phyloP scores from a whole-genome alignment of 2,329 filamentous ascomycete genomes.

The Parastagonospora nodorum region DNA sequence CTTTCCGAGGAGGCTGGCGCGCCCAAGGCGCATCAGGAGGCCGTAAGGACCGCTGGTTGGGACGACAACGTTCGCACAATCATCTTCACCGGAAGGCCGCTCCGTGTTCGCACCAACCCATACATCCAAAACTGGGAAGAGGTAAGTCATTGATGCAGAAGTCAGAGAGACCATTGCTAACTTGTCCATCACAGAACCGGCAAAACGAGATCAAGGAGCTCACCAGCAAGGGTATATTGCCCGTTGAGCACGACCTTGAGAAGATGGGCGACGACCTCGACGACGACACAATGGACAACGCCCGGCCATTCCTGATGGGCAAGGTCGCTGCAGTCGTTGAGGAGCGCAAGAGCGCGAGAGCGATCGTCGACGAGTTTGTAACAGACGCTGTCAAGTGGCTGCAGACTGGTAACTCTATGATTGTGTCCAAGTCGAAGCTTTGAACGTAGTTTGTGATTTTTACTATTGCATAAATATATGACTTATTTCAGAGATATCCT shows the following conservation, averaged over 20 bases:
- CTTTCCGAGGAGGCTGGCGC: constrained; percentile 93
- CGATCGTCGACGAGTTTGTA: constrained; percentile 92
- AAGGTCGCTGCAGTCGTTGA: constrained; percentile 94
- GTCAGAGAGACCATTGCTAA: too few relatives aligned
- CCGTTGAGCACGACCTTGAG: constrained; percentile 93
- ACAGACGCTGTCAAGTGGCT: constrained; percentile 75
- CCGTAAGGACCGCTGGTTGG: constrained; percentile 86
- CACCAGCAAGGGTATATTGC: constrained; percentile 85
- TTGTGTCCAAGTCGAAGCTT: constrained; percentile 51
- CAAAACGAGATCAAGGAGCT: constrained; percentile 89
- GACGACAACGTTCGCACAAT: constrained; percentile 97
- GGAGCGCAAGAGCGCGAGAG: constrained; percentile 89
- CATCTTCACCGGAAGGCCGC: constrained; percentile 95
- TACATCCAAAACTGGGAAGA: constrained; percentile 98
- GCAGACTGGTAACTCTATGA: constrained; percentile 67
- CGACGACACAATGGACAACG: constrained; percentile 90
- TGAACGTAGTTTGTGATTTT: constrained; percentile 9
- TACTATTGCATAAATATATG: too few relatives aligned
- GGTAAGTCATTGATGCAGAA: too few relatives aligned
- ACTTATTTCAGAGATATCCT: too few relatives aligned
- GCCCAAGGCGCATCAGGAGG: constrained; percentile 91
- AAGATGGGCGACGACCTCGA: constrained; percentile 68
- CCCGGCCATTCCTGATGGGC: constrained; percentile 91
- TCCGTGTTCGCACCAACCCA: constrained; percentile 89
- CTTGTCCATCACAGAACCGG: constrained; percentile 62